Evolutionary conservation across 1,284 basidiomycete species (phyloP).

Genomic region (Tilletia setariae): DNA sequence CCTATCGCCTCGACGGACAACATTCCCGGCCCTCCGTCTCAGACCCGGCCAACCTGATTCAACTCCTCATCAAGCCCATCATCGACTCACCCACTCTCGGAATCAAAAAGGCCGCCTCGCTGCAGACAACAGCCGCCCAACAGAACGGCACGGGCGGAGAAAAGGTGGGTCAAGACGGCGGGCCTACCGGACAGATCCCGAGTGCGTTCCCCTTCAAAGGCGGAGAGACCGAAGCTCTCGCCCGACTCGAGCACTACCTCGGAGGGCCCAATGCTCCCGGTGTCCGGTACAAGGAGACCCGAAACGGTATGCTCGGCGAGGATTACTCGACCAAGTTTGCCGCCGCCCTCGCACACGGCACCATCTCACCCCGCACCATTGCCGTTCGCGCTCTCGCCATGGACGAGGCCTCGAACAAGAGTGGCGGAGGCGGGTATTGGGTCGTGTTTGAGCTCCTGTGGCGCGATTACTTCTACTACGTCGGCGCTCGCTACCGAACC

Average conservation of each 20-base stretch:
- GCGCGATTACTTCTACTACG: conserved; percentile 57
- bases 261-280: conserved; percentile 26
- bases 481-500: conserved; percentile 38
- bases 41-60: conserved; percentile 25
- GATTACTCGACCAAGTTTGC: conserved; percentile 46
- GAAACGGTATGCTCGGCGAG: conserved; percentile 36
- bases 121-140: neutral
- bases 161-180: conserved; percentile 1
- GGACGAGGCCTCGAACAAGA: conserved; percentile 24
- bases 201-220: conserved; percentile 40
- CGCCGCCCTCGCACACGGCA: conserved; percentile 40
- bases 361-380: conserved; percentile 38
- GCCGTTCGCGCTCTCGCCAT: conserved; percentile 32
- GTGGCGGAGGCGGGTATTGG: conserved; percentile 43
- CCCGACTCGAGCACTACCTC: conserved; percentile 39
- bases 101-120: neutral
- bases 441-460: conserved; percentile 47
- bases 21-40: conserved; percentile 12
- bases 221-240: conserved; percentile 41
- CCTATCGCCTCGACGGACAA: conserved; percentile 24
- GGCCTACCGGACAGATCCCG: conserved; percentile 6
- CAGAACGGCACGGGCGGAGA: neutral
- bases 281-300: conserved; percentile 39
- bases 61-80: conserved; percentile 32
- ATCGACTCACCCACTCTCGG: conserved; percentile 30